Evolutionary conservation across 192 early-diverging fungal species (phyloP).

Genomic region (Backusella psychrophila): DNA sequence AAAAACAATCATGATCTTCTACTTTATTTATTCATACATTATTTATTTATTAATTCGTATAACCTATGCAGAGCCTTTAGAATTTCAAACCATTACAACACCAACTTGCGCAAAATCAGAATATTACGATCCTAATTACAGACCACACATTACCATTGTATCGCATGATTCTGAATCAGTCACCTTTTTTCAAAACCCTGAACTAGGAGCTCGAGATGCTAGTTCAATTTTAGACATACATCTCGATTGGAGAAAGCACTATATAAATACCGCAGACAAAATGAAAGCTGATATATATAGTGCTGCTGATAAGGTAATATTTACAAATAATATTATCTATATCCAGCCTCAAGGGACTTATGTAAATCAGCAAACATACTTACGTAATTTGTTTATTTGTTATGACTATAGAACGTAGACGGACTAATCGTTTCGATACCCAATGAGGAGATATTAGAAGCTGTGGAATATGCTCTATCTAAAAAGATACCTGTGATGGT

Average conservation of each 20-base stretch:
- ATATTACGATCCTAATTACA: not conserved
- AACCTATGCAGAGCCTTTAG: not conserved
- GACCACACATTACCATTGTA: conserved; percentile 16
- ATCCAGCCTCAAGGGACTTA: not conserved
- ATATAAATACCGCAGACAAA: not conserved
- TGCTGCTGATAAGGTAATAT: conserved; percentile 4
- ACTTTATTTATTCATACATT: not conserved
- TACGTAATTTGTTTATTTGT: not conserved
- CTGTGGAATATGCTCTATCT: conserved; percentile 9
- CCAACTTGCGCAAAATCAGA: not conserved
- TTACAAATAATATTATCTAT: not conserved
- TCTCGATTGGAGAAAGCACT: conserved; percentile 13
- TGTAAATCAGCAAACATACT: not conserved
- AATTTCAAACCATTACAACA: not conserved
- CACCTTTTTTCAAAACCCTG: conserved; percentile 17
- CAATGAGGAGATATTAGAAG: not conserved
- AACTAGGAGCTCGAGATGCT: conserved; percentile 21
- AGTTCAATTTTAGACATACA: conserved; percentile 14
- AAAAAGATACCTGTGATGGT: conserved; percentile 14
- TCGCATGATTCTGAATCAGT: conserved; percentile 12
- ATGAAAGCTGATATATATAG: conserved; percentile 12
- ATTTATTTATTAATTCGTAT: not conserved
- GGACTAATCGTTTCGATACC: conserved; percentile 24
- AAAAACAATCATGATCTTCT: not conserved
- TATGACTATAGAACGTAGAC: conserved; percentile 2